Evolutionary conservation across 768 basidiomycete genomes (phyloP).

Genomic region (Auricularia sp.): DNA sequence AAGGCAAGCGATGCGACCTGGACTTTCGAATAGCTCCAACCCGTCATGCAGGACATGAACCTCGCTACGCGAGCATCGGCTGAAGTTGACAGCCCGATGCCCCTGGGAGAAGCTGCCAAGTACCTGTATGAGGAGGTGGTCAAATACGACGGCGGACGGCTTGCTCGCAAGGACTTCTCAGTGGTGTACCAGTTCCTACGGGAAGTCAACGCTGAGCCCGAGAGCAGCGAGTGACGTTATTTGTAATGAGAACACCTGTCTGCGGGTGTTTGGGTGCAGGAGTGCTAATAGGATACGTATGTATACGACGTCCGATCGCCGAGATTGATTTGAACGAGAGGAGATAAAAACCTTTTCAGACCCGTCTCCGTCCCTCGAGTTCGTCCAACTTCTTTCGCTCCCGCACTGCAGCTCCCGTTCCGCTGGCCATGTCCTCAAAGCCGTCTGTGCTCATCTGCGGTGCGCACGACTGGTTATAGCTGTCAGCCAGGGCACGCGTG

Average conservation of each 20-base stretch:
- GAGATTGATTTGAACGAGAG: background rate
- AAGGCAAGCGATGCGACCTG: slow-evolving; percentile 39
- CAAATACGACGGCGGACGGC: slow-evolving; percentile 38
- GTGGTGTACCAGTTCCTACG: slow-evolving; percentile 60
- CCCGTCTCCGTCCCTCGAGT: background rate
- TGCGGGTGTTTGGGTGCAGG: too few species aligned
- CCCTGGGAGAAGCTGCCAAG: slow-evolving; percentile 57
- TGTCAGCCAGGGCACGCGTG: background rate
- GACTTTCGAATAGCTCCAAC: slow-evolving; percentile 1
- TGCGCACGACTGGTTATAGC: slow-evolving; percentile 23
- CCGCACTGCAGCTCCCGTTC: slow-evolving; percentile 3
- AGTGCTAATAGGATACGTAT: too few species aligned
- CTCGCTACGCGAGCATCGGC: slow-evolving; percentile 60
- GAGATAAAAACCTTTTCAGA: background rate
- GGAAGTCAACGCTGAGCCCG: background rate
- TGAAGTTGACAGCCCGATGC: slow-evolving; percentile 40
- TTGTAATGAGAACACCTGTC: too few species aligned
- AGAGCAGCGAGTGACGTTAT: too few species aligned
- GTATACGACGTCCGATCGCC: too few species aligned
- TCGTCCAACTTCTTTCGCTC: slow-evolving; percentile 5
- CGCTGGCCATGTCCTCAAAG: slow-evolving; percentile 31
- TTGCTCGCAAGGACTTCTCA: slow-evolving; percentile 70
- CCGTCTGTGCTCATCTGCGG: slow-evolving; percentile 73
- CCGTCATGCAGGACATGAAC: slow-evolving; percentile 62
- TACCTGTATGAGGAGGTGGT: slow-evolving; percentile 52